Percentiles rank a stretch among this genome's conserved stretches.
Conservation (phyloP, 108 stramenopile genomes). For the Bacterosira constricta region DNA sequence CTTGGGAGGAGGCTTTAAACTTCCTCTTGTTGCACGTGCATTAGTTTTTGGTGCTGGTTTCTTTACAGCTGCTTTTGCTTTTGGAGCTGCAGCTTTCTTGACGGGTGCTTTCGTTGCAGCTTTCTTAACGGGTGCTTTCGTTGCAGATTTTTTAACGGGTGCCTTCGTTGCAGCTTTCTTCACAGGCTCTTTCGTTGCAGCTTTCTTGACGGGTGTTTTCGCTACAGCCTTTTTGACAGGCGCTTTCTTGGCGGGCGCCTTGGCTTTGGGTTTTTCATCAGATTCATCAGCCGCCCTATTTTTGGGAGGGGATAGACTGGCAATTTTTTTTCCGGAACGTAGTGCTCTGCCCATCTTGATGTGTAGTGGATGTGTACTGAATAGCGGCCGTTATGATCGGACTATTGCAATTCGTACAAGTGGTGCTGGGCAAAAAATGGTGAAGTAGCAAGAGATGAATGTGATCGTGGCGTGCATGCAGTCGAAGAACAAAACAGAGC, state of each 20-base stretch:
- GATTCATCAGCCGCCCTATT: neutral
- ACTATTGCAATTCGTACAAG: neutral
- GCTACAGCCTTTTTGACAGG: neutral
- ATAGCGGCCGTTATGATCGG: neutral
- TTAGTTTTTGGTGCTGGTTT: neutral
- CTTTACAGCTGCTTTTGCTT: slow-evolving; percentile 1
- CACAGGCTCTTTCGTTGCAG: slow-evolving; percentile 4
- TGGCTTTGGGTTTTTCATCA: neutral
- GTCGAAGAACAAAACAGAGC: no score
- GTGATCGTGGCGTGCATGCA: no score
- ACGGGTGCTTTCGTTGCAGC: neutral
- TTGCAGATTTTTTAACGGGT: neutral
- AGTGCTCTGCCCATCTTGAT: slow-evolving; percentile 32
- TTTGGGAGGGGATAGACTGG: slow-evolving; percentile 43
- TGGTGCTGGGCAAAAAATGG: no score
- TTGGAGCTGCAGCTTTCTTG: neutral
- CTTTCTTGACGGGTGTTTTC: slow-evolving; percentile 2
- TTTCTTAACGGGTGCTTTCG: neutral
- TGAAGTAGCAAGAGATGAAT: no score
- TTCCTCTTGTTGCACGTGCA: neutral
- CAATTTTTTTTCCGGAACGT: slow-evolving; percentile 42
- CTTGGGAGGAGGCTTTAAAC: neutral
- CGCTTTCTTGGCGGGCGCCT: slow-evolving; percentile 4
- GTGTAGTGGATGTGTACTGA: neutral
- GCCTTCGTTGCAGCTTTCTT: slow-evolving; percentile 10